Percentiles rank a stretch among this genome's conserved stretches.
Conservation (phyloP, 2,329 filamentous ascomycete species). For the Pochonia chlamydosporia region DNA sequence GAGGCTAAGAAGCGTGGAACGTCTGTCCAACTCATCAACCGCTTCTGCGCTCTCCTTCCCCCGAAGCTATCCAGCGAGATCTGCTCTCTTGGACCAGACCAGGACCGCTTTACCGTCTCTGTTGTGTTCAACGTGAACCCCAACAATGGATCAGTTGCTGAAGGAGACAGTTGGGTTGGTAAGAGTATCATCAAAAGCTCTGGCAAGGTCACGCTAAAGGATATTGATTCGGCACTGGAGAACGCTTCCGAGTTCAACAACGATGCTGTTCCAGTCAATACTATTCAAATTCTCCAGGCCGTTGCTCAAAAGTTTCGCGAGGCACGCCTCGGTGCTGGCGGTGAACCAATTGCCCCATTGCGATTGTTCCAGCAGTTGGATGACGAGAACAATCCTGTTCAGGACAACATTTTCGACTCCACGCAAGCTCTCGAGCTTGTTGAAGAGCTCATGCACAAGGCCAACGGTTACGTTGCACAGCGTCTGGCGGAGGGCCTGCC, state of each 20-base stretch:
- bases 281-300: slow-evolving; percentile 74
- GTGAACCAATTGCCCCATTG: slow-evolving; percentile 74
- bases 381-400: slow-evolving; percentile 95
- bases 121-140: slow-evolving; percentile 89
- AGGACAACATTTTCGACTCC: slow-evolving; percentile 93
- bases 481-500: slow-evolving; percentile 73
- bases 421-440: slow-evolving; percentile 86
- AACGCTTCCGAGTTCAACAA: slow-evolving; percentile 58
- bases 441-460: slow-evolving; percentile 91
- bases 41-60: slow-evolving; percentile 81
- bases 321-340: slow-evolving; percentile 73
- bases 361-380: slow-evolving; percentile 90
- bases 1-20: slow-evolving; percentile 98
- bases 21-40: slow-evolving; percentile 89
- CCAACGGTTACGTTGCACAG: slow-evolving; percentile 83
- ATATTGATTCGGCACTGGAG: slow-evolving; percentile 77
- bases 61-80: slow-evolving; percentile 79
- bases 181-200: slow-evolving; percentile 90
- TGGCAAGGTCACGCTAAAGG: slow-evolving; percentile 76
- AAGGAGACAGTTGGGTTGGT: slow-evolving; percentile 89
- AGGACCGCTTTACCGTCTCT: slow-evolving; percentile 87
- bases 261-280: slow-evolving; percentile 61
- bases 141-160: slow-evolving; percentile 68
- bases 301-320: slow-evolving; percentile 90
- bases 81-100: slow-evolving; percentile 78